Evolutionary conservation across 2,329 filamentous ascomycete species (phyloP), one percentile per base, ranked within the genome.

Genomic region (Aspergillus latus): DNA sequence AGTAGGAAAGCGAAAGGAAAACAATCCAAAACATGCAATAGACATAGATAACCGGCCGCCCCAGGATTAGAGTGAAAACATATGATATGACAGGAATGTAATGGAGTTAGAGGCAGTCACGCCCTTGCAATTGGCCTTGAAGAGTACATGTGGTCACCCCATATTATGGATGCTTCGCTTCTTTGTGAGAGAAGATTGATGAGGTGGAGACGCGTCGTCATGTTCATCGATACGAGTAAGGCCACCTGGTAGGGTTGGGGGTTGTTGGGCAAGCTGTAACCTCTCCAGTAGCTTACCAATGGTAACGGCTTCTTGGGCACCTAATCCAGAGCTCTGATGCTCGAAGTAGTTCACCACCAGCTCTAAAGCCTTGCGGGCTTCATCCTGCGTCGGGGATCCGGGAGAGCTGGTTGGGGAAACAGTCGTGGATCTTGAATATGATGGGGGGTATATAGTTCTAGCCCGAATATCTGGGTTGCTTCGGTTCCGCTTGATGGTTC

Each of bases 281-380:
- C 93, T 95, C 72, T 96, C 89, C 71, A 92, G 93, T 61, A 97
- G 77, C 69, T 91, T 90, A 15, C 90, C 81, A 47, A 97, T 86
- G 2, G 86, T 84, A 61, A 89, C 73, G 70, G 88, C 92, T 61
- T 97, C 92, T 46, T 90, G 84, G 67, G 94, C 89, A 13, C 89
- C 84, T 32, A 91, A 83, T 1, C 86, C 87, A 0, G 80, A 75
- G 10, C 86, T 84, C 63, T 88, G 84, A 58, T 86, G 86, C 64
- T 90, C 84, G 70, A 97, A 88, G 68, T 93, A 96, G 58, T 77
- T 87, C 70, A 96, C 83, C 16, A 97, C 84, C 2, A 92, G 86
- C 66, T 93, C 88, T 4, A 95, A 82, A 1, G 92, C 93, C 50
- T 85, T 83, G 40, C 89, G 84, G 3, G 92, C 92, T 71, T 97